A percentile compares a stretch with the other conserved stretches of the same genome.
Evolutionary conservation across 441 rosid genomes (phyloP).

Genomic region (Isatis lusitanica): DNA sequence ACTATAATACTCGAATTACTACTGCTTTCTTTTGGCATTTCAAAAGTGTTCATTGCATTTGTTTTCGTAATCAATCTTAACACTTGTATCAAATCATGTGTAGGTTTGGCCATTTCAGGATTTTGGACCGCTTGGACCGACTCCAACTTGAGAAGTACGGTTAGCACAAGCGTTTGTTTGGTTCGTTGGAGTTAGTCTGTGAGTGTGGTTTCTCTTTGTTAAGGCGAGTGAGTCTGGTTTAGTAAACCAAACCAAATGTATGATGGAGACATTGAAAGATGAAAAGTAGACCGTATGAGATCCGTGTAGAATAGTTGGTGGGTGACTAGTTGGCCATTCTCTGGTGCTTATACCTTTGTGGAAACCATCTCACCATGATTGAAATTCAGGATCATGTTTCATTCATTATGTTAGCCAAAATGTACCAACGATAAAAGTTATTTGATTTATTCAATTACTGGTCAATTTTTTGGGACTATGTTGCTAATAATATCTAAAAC

Average conservation of each 20-base stretch:
- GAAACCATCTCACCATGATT: too few relatives aligned
- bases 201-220: neutral
- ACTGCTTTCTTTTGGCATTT: neutral
- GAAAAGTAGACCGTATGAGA: neutral
- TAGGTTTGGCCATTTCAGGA: conserved; percentile 67
- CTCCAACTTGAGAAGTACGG: neutral
- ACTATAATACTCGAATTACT: neutral
- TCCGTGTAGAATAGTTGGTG: neutral
- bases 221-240: neutral
- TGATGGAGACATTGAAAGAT: neutral
- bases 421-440: too few relatives aligned
- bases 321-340: neutral
- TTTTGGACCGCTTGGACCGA: conserved; percentile 50
- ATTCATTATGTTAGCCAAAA: too few relatives aligned
- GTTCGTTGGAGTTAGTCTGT: neutral
- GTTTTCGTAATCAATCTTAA: neutral
- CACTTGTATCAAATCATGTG: neutral
- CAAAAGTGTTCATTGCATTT: neutral
- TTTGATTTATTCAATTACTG: too few relatives aligned
- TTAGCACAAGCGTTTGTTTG: conserved; percentile 4
- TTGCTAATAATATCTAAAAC: too few relatives aligned
- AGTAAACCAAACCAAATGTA: neutral
- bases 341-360: neutral
- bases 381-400: too few relatives aligned
- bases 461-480: too few relatives aligned